Base-by-base conservation (phyloP, 495 filamentous ascomycete genomes). In the Acidiella bohemica region DNA sequence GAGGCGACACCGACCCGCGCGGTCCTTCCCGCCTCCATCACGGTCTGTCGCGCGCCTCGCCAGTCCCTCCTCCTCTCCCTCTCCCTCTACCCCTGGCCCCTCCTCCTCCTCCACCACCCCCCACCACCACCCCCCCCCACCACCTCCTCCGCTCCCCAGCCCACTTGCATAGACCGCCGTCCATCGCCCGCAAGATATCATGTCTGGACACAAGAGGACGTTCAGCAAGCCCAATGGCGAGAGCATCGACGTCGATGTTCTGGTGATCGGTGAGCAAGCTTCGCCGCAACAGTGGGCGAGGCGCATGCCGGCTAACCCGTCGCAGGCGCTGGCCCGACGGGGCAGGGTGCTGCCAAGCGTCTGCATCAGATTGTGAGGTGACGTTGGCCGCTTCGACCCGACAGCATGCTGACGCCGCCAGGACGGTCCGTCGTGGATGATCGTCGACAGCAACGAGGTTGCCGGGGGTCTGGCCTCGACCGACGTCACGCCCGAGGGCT, bases 381-480 rank as follows among this genome's bases (percentile, higher is more conserved):
- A 51, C 30, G 45, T 23, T 52, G 19, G 21, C 39, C 23, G 44
- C 31, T 2, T 11, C 22, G 14, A 39, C 13, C 22, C 20, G 10
- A 26, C 17, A 31, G 24, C 30, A 13, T n/a, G 24, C 32, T 31
- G 32, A 24, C 17, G 8, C 11, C 8, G 12, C 5, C 55, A 94
- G 86, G 68, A 87, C 56, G 79, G 76, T 40, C 80, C 84, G 52
- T 94, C 92, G 51, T 97, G 90, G 90, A 60, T 95, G 71, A 92
- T 97, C 50, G 67, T 97, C 46, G 90, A 97, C 60, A 75, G 79
- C 38, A 93, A 84, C 59, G 81, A 93, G 62, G 93, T 76, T 44
- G 86, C 90, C 43, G 90, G 90, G 60, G 90, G 90, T 68, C 80
- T 97, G 46, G 90, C 90, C 49, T 95, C 90, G 31, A 97, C 90